Evolutionary conservation across 306 rosid genomes (phyloP).

Genomic region (Begonia peltatifolia): DNA sequence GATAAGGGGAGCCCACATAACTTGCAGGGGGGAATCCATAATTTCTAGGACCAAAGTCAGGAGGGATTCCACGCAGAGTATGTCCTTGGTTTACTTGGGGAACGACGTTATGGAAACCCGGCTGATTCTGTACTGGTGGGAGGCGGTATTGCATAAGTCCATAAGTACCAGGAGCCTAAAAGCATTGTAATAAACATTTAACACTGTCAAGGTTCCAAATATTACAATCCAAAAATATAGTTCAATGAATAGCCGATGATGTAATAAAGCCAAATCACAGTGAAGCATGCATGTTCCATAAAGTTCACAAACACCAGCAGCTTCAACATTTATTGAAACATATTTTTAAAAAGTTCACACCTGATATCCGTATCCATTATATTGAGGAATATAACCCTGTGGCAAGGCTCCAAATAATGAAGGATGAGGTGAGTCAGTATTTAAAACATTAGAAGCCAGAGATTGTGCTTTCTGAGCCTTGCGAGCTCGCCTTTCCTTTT

Average conservation of each 20-base stretch:
- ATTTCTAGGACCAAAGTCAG: slow-evolving; percentile 58
- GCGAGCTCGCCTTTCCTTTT: slow-evolving; percentile 97
- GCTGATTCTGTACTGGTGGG: slow-evolving; percentile 86
- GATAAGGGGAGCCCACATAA: slow-evolving; percentile 64
- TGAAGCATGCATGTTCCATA: no score
- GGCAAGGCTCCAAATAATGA: slow-evolving; percentile 90
- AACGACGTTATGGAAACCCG: slow-evolving; percentile 75
- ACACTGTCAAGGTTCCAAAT: no score
- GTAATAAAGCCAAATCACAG: no score
- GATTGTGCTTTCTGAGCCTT: slow-evolving; percentile 93
- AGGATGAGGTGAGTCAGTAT: slow-evolving; percentile 67
- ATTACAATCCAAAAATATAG: no score
- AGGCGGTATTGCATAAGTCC: slow-evolving; percentile 85
- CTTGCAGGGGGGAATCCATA: slow-evolving; percentile 57
- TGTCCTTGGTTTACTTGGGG: slow-evolving; percentile 78
- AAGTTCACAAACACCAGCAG: no score
- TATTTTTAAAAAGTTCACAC: slow-evolving; percentile 16
- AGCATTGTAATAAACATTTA: neutral
- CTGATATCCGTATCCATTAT: slow-evolving; percentile 94
- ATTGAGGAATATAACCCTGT: slow-evolving; percentile 72
- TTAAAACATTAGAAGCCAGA: slow-evolving; percentile 49
- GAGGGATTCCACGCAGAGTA: slow-evolving; percentile 39
- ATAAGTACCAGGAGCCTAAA: slow-evolving; percentile 72
- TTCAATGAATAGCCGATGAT: no score
- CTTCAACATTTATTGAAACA: no score